Evolutionary conservation across 2,329 filamentous ascomycete genomes (phyloP).

Genomic region (Colletotrichum sp.): DNA sequence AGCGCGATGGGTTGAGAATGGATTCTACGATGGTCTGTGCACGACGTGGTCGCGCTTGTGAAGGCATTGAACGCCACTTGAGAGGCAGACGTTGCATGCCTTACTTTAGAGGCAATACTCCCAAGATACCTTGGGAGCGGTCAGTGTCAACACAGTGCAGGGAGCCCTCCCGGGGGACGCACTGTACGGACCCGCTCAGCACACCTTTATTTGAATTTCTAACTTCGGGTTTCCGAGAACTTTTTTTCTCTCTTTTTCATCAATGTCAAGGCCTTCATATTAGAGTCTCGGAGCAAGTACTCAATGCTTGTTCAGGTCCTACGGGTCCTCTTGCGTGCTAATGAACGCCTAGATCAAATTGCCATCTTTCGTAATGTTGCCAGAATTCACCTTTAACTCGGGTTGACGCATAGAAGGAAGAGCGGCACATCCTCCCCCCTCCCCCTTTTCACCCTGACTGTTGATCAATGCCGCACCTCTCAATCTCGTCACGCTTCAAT

Average conservation of each 20-base stretch:
- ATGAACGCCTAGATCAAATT: conserved; percentile 89
- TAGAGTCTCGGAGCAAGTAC: conserved; percentile 98
- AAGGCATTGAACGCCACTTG: not conserved
- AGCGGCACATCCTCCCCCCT: conserved; percentile 41
- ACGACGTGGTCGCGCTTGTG: not conserved
- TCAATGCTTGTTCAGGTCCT: conserved; percentile 95
- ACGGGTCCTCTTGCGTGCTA: conserved; percentile 90
- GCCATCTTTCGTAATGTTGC: conserved; percentile 77
- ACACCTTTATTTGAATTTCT: conserved; percentile 80
- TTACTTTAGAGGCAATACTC: not conserved
- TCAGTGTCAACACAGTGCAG: not conserved
- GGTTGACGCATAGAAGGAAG: conserved; percentile 50
- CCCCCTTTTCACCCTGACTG: conserved; percentile 11
- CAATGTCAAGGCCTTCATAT: conserved; percentile 92
- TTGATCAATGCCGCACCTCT: not conserved
- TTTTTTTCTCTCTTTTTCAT: conserved; percentile 54
- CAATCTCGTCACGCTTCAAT: not conserved
- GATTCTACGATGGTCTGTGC: not conserved
- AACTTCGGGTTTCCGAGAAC: conserved; percentile 54
- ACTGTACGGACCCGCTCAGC: conserved; percentile 41
- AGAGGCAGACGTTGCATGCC: not conserved
- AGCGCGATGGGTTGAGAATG: not conserved
- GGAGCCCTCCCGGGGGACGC: not conserved
- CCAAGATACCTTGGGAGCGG: not conserved
- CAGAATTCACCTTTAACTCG: conserved; percentile 54